A percentile compares a stretch with the other conserved stretches of the same genome.
Conservation (phyloP, 495 filamentous ascomycete genomes). For the Glutinoglossum americanum region DNA sequence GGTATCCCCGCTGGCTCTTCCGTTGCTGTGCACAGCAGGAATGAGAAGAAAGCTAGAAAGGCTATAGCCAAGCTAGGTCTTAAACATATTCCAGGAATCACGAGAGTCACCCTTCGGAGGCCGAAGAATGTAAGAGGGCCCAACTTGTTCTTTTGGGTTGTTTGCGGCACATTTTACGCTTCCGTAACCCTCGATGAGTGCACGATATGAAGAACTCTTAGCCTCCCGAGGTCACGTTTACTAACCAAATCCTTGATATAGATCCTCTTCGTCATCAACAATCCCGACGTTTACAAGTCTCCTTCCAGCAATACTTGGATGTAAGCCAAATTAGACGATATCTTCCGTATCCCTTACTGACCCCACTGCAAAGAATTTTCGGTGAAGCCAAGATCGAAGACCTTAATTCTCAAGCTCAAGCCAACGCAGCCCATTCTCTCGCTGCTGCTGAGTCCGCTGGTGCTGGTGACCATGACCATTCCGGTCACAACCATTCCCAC, state of each 20-base stretch:
- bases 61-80: conserved; percentile 94
- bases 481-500: conserved; percentile 30
- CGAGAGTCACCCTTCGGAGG: conserved; percentile 85
- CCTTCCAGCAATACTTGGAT: conserved; percentile 98
- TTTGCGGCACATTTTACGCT: neutral
- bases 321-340: conserved; percentile 29
- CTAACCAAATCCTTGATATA: conserved; percentile 14
- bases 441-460: conserved; percentile 40
- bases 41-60: conserved; percentile 99
- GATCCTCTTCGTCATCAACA: conserved; percentile 99
- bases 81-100: conserved; percentile 91
- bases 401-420: conserved; percentile 90
- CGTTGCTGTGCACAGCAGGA: conserved; percentile 84
- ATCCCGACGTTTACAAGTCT: conserved; percentile 97
- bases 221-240: neutral
- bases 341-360: neutral
- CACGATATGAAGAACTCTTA: neutral
- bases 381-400: conserved; percentile 99
- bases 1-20: conserved; percentile 61
- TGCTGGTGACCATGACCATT: conserved; percentile 44
- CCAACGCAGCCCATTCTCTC: conserved; percentile 78
- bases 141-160: neutral
- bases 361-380: conserved; percentile 57
- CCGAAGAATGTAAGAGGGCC: conserved; percentile 78
- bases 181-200: neutral